A percentile compares a stretch with the other conserved stretches of the same genome.
Conservation (phyloP, 192 early-diverging fungal genomes). For the Phycomyces blakesleeanus region DNA sequence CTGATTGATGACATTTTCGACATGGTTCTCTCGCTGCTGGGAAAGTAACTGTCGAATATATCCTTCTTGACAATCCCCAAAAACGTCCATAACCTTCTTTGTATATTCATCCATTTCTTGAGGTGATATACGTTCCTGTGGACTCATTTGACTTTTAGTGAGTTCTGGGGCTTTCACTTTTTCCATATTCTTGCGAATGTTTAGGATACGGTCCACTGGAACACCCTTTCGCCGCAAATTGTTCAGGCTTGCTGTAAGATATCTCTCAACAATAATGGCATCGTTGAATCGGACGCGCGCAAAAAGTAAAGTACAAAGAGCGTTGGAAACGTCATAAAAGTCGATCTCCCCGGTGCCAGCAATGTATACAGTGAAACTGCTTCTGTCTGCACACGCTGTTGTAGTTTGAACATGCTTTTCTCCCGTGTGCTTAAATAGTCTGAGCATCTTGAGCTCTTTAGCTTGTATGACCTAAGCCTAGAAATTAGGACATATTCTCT, state of each 20-base stretch:
- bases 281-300: conserved; percentile 70
- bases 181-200: conserved; percentile 39
- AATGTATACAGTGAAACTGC: conserved; percentile 38
- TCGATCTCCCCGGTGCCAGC: conserved; percentile 55
- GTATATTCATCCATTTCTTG: conserved; percentile 27
- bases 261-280: conserved; percentile 68
- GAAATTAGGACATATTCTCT: background rate
- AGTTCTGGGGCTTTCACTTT: conserved; percentile 13
- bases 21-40: conserved; percentile 48
- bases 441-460: conserved; percentile 57
- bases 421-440: conserved; percentile 36
- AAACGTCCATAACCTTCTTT: conserved; percentile 48
- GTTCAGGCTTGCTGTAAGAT: conserved; percentile 65
- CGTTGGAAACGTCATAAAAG: conserved; percentile 77
- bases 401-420: conserved; percentile 50
- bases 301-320: conserved; percentile 65
- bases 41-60: conserved; percentile 51
- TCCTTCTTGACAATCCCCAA: conserved; percentile 60
- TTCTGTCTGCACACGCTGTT: conserved; percentile 54
- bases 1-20: conserved; percentile 54
- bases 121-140: conserved; percentile 22
- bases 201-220: conserved; percentile 54
- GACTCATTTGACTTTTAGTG: conserved; percentile 1
- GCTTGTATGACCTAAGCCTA: conserved; percentile 44
- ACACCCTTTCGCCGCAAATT: conserved; percentile 66